phyloP scores from a whole-genome alignment of 208 protist species.

The Acanthamoeba royreba region DNA sequence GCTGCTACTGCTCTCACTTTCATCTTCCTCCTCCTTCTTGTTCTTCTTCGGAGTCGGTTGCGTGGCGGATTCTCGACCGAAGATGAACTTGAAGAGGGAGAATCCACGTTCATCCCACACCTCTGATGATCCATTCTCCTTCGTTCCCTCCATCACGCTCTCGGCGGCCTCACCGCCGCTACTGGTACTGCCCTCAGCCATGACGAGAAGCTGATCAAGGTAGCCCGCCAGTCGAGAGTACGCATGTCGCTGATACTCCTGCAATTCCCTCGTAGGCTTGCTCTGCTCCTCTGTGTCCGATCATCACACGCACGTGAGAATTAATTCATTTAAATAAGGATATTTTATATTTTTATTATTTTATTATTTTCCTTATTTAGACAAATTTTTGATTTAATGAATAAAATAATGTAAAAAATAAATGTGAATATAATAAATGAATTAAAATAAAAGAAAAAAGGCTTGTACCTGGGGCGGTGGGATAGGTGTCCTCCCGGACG shows the following conservation, averaged over 20 bases:
- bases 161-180: not conserved
- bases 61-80: not conserved
- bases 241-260: not conserved
- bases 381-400: too few relatives aligned
- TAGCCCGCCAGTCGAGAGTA: not conserved
- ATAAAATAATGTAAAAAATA: not conserved
- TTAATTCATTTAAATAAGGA: too few relatives aligned
- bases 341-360: too few relatives aligned
- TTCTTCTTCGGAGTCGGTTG: not conserved
- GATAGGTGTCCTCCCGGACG: not conserved
- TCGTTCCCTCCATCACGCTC: not conserved
- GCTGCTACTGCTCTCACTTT: not conserved
- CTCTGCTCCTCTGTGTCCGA: too few relatives aligned
- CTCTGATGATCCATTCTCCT: too few relatives aligned
- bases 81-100: not conserved
- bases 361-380: too few relatives aligned
- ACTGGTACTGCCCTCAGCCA: not conserved
- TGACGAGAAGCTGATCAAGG: not conserved
- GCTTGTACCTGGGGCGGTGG: not conserved
- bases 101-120: not conserved
- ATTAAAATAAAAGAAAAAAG: not conserved
- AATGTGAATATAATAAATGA: not conserved
- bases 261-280: not conserved
- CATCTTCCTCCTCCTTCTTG: not conserved
- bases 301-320: too few relatives aligned